Base-by-base conservation (phyloP, 768 basidiomycete genomes). In the Pleurotus platypus region DNA sequence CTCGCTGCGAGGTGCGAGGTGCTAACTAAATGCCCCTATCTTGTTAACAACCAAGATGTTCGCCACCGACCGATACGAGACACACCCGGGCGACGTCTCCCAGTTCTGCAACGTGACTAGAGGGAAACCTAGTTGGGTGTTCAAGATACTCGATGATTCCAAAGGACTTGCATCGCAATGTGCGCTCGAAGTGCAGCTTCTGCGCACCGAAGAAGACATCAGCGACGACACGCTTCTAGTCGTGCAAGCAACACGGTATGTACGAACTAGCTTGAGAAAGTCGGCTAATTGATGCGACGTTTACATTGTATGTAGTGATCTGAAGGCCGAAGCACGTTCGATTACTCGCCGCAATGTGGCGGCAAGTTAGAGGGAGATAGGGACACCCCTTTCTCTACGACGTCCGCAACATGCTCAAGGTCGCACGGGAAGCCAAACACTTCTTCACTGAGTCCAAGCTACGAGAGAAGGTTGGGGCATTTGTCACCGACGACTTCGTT, bases 401-500 rank as follows among this genome's bases (percentile, higher is more conserved):
- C 2, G 22, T 49, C 5, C 12, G n/a, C 15, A n/a, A 16, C 22
- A 5, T 20, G 7, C 22, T 49, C 6, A 49, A 49, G 24, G 5
- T 18, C 24, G 48, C 48, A 2, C n/a, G 48, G 12, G 22, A 13
- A 16, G 24, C n/a, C 35, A 35, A 2, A 35, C 48, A 12, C 26
- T 57, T 5, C 49, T 22, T 24, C 12, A 26, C 5, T 16, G 22
- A 16, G 26, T 22, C 40, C n/a, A 9, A n/a, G 18, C 30, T 57
- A 26, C 15, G 27, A 13, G 22, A 50, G 12, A 27, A 50, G 6
- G 42, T 56, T 1, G 58, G 58, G 4, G 42, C 57, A 13, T 56
- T n/a, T 43, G 43, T 59, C 2, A 49, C 58, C 1, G 61, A 61
- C 38, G 55, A 46, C 18, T 27, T 59, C 12, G 58, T 61, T 26